Evolutionary conservation across 108 stramenopile species (phyloP).

Genomic region (Conticribra weissflogii): DNA sequence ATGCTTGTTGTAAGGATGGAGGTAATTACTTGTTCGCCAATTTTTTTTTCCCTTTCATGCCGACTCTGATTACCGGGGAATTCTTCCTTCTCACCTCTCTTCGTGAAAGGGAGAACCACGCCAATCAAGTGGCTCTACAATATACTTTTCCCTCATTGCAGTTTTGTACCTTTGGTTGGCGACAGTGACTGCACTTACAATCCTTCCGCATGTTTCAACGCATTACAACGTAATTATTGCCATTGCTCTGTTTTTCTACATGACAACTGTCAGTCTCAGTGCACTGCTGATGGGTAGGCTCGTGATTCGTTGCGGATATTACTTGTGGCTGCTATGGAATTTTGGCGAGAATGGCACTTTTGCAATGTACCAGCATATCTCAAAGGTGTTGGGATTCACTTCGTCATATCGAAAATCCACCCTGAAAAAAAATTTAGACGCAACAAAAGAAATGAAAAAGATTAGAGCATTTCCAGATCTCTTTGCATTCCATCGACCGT

Average conservation of each 20-base stretch:
- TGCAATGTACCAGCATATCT: too few species aligned
- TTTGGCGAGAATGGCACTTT: too few species aligned
- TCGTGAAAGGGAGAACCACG: conserved; percentile 47
- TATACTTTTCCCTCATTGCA: conserved; percentile 50
- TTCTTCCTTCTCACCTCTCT: neutral
- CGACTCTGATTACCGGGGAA: neutral
- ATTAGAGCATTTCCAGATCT: conserved; percentile 23
- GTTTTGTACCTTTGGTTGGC: conserved; percentile 54
- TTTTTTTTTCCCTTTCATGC: neutral
- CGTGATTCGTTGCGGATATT: conserved; percentile 41
- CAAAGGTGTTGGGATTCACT: neutral
- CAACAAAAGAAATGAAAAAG: conserved; percentile 8
- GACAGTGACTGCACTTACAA: conserved; percentile 47
- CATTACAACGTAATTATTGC: conserved; percentile 58
- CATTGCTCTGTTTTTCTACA: conserved; percentile 57
- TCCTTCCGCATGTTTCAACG: conserved; percentile 54
- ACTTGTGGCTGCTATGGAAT: conserved; percentile 37
- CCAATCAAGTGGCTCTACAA: conserved; percentile 41
- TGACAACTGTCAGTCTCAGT: conserved; percentile 43
- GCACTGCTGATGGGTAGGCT: conserved; percentile 48
- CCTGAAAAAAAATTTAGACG: neutral
- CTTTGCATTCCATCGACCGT: conserved; percentile 54
- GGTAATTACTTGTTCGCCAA: neutral
- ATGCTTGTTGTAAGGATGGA: neutral
- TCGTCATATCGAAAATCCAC: neutral